phyloP scores from a whole-genome alignment of 176 grass and related monocot genomes.

The Paspalum notatum region DNA sequence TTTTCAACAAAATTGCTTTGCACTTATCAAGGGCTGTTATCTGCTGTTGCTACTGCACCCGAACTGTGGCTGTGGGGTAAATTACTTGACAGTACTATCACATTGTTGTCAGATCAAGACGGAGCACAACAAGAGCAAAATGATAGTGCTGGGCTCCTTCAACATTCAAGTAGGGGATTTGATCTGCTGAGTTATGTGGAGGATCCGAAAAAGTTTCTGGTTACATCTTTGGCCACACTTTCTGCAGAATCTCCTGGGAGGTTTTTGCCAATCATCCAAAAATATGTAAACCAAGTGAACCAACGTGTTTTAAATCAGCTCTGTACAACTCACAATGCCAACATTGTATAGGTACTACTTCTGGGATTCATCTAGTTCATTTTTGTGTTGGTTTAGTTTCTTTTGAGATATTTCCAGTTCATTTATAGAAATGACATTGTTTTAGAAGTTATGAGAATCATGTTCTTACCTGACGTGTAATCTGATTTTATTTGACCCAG shows the following conservation, averaged over 20 bases:
- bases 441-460: too few relatives aligned
- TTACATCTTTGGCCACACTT: conserved; percentile 66
- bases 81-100: conserved; percentile 67
- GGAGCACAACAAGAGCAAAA: conserved; percentile 59
- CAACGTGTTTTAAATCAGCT: conserved; percentile 71
- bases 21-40: conserved; percentile 61
- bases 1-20: conserved; percentile 84
- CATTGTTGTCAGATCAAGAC: conserved; percentile 64
- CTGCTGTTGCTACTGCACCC: conserved; percentile 52
- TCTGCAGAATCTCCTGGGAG: conserved; percentile 65
- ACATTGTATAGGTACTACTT: conserved; percentile 73
- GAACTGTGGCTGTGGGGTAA: conserved; percentile 85
- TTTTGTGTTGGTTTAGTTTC: not conserved
- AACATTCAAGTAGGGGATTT: conserved; percentile 78
- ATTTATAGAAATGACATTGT: too few relatives aligned
- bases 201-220: conserved; percentile 76
- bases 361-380: not conserved
- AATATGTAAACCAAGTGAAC: conserved; percentile 67
- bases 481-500: too few relatives aligned
- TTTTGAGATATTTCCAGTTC: too few relatives aligned
- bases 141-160: conserved; percentile 58
- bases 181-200: conserved; percentile 79
- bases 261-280: conserved; percentile 67
- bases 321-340: conserved; percentile 65
- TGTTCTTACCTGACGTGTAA: too few relatives aligned